A percentile compares a stretch with the other conserved stretches of the same genome.
These are phyloP conservation scores for Trichoderma pleuroti DNA, from an alignment of 2,329 filamentous ascomycete species.

Conservation along the genomic window DNA sequence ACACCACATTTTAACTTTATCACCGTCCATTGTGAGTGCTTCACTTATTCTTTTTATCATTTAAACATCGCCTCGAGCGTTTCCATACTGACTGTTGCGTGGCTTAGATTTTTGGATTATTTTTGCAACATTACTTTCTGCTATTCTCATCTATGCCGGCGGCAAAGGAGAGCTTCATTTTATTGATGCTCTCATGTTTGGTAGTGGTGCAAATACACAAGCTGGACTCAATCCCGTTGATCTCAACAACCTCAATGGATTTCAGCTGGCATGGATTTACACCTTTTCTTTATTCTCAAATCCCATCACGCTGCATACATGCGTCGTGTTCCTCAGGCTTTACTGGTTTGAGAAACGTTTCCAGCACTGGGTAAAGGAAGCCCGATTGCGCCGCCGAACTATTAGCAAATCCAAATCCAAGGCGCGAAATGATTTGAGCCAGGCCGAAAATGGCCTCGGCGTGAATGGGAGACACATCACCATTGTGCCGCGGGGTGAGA, in stretches of 20 bases:
- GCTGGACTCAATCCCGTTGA: constrained; percentile 84
- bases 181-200: constrained; percentile 85
- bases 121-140: constrained; percentile 66
- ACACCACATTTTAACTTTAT: constrained; percentile 78
- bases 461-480: constrained; percentile 64
- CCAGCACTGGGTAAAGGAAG: constrained; percentile 74
- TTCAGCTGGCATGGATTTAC: constrained; percentile 71
- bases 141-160: constrained; percentile 68
- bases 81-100: constrained; percentile 22
- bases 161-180: constrained; percentile 62
- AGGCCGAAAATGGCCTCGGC: constrained; percentile 63
- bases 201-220: constrained; percentile 83
- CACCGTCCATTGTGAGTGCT: constrained; percentile 66
- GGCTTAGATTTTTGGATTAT: constrained; percentile 74
- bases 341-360: constrained; percentile 99
- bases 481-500: constrained; percentile 58
- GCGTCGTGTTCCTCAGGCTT: constrained; percentile 84
- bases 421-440: constrained; percentile 40
- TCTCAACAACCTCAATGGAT: constrained; percentile 63
- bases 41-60: not conserved
- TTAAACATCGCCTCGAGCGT: not conserved
- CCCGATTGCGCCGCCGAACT: constrained; percentile 61
- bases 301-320: constrained; percentile 79
- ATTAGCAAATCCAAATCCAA: constrained; percentile 60
- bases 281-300: constrained; percentile 70